These are phyloP conservation scores for Triadica sebifera DNA, from an alignment of 345 rosid genomes.

Conservation along the genomic window DNA sequence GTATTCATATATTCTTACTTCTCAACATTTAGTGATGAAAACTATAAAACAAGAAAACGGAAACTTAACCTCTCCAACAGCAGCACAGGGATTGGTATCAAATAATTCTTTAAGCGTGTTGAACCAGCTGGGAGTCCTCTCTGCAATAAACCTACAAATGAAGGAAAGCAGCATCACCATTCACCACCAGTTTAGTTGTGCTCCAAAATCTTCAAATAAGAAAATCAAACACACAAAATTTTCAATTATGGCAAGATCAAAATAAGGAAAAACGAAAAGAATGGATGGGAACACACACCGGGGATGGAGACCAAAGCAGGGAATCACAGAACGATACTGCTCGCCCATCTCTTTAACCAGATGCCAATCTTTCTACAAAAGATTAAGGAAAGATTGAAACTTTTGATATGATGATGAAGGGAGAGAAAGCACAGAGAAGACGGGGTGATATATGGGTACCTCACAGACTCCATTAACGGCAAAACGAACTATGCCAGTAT, in stretches of 20 bases:
- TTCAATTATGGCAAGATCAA: not conserved
- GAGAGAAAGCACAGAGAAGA: not conserved
- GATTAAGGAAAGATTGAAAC: not conserved
- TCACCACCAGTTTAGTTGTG: not conserved
- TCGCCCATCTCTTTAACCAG: constrained; percentile 71
- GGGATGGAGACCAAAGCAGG: constrained; percentile 95
- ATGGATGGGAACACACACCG: constrained; percentile 38
- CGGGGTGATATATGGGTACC: constrained; percentile 20
- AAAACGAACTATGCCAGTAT: constrained; percentile 57
- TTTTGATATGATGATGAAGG: not conserved
- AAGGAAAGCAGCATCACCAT: not conserved
- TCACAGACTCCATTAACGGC: constrained; percentile 88
- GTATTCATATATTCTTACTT: not conserved
- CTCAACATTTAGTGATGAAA: not conserved
- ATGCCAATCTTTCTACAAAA: constrained; percentile 71
- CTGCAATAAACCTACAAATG: constrained; percentile 51
- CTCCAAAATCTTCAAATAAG: not conserved
- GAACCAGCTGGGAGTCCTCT: constrained; percentile 79
- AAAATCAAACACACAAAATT: not conserved
- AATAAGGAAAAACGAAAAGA: not conserved
- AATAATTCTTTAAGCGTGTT: constrained; percentile 58
- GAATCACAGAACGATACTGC: constrained; percentile 61
- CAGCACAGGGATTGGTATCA: constrained; percentile 73
- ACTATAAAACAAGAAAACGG: not conserved
- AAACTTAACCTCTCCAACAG: constrained; percentile 75